A percentile compares a stretch with the other conserved stretches of the same genome.
Conservation (phyloP, 192 early-diverging fungal species). For the Endogone sp. region DNA sequence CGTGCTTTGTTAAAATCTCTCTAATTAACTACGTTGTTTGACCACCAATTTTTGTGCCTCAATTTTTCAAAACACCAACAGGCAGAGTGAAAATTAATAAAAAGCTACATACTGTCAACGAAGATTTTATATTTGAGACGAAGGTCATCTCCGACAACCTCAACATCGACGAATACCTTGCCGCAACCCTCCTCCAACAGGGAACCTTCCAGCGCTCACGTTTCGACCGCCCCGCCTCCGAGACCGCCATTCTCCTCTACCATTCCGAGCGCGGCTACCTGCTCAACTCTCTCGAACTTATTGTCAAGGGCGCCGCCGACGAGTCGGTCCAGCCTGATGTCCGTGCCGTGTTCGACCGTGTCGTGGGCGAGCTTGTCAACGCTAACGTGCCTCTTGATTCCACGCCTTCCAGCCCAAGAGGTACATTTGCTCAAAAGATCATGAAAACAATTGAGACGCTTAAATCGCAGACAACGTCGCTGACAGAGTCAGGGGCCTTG, state of each 20-base stretch:
- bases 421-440: slow-evolving; percentile 50
- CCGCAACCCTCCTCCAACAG: slow-evolving; percentile 59
- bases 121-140: slow-evolving; percentile 61
- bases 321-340: slow-evolving; percentile 35
- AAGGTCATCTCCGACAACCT: slow-evolving; percentile 77
- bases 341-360: slow-evolving; percentile 36
- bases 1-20: background rate
- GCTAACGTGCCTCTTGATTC: background rate
- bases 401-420: slow-evolving; percentile 13
- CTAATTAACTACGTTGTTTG: background rate
- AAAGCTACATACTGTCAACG: slow-evolving; percentile 56
- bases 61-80: background rate
- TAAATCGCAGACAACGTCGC: slow-evolving; percentile 37
- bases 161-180: slow-evolving; percentile 72
- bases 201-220: slow-evolving; percentile 44
- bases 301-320: slow-evolving; percentile 51
- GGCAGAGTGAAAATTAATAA: slow-evolving; percentile 55
- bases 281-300: slow-evolving; percentile 45
- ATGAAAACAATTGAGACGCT: slow-evolving; percentile 45
- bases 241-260: slow-evolving; percentile 66
- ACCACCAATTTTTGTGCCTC: background rate
- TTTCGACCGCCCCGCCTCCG: slow-evolving; percentile 54
- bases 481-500: slow-evolving; percentile 41
- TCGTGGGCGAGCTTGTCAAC: slow-evolving; percentile 33
- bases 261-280: slow-evolving; percentile 61